phyloP scores from a whole-genome alignment of 805 yeast genomes.

The Lipomyces yamanashiensis region DNA sequence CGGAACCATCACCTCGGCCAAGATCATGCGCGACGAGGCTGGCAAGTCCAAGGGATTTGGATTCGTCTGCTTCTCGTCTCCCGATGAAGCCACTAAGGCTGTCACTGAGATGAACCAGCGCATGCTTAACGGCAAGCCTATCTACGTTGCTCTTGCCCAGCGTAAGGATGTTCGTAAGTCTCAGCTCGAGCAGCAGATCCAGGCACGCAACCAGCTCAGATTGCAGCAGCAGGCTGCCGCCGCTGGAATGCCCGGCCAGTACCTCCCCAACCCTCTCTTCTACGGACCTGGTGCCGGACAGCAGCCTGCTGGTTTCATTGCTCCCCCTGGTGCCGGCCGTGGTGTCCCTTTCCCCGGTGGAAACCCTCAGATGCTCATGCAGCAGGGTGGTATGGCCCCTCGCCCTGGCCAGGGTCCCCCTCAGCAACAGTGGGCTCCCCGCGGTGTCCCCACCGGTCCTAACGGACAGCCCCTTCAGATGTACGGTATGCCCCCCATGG shows the following conservation, averaged over 20 bases:
- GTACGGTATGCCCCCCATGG: slow-evolving; percentile 82
- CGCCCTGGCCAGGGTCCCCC: slow-evolving; percentile 44
- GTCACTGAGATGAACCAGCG: slow-evolving; percentile 98
- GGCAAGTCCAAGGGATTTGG: slow-evolving; percentile 99
- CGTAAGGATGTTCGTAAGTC: slow-evolving; percentile 97
- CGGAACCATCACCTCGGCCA: slow-evolving; percentile 94
- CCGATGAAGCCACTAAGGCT: slow-evolving; percentile 99
- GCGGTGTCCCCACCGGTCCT: slow-evolving; percentile 68
- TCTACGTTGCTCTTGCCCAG: slow-evolving; percentile 98
- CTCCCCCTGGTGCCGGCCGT: slow-evolving; percentile 73
- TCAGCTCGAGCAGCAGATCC: slow-evolving; percentile 96
- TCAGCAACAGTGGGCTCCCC: slow-evolving; percentile 54
- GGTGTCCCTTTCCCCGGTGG: slow-evolving; percentile 52
- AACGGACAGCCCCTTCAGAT: slow-evolving; percentile 84
- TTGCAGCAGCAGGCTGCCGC: slow-evolving; percentile 86
- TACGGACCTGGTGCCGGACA: slow-evolving; percentile 55
- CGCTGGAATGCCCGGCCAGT: slow-evolving; percentile 87
- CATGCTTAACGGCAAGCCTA: slow-evolving; percentile 92
- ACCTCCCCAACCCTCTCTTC: slow-evolving; percentile 75
- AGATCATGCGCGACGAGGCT: slow-evolving; percentile 91
- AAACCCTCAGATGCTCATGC: slow-evolving; percentile 48
- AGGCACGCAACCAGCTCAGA: slow-evolving; percentile 97
- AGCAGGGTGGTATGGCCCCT: slow-evolving; percentile 43
- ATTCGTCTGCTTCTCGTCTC: slow-evolving; percentile 94
- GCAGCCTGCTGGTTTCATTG: slow-evolving; percentile 82